phyloP scores from a whole-genome alignment of 2,329 filamentous ascomycete species.

The Pseudofabraea citricarpa region DNA sequence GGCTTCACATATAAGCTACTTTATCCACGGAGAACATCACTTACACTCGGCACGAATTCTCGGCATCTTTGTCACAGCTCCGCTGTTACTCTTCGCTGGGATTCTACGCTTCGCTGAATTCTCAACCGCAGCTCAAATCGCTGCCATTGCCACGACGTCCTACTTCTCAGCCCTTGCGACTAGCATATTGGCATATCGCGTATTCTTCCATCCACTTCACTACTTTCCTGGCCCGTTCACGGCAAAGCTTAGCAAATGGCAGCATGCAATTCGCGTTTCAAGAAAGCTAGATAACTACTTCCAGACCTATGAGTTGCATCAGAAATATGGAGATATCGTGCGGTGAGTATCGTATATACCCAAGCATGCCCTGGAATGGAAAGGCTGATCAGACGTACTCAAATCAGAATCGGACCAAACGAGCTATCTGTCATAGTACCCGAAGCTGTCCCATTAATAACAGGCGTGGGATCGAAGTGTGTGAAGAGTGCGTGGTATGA shows the following conservation, averaged over 20 bases:
- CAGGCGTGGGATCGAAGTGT: slow-evolving; percentile 14
- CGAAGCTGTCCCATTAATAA: slow-evolving; percentile 13
- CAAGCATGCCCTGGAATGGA: not conserved
- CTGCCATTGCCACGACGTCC: not conserved
- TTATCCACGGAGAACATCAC: not conserved
- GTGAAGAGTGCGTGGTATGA: slow-evolving; percentile 21
- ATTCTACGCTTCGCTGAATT: not conserved
- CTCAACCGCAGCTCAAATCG: not conserved
- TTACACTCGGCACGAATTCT: not conserved
- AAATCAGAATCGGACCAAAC: slow-evolving; percentile 12
- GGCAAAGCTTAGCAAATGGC: slow-evolving; percentile 17
- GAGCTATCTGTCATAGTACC: slow-evolving; percentile 15
- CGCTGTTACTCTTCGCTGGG: not conserved
- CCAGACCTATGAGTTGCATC: slow-evolving; percentile 10
- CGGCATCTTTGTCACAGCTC: not conserved
- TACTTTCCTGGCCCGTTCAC: slow-evolving; percentile 22
- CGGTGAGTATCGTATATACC: slow-evolving; percentile 3
- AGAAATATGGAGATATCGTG: slow-evolving; percentile 20
- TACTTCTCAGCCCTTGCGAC: not conserved
- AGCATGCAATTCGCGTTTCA: slow-evolving; percentile 8
- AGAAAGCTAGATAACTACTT: slow-evolving; percentile 10
- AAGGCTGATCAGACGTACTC: not conserved
- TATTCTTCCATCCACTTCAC: slow-evolving; percentile 36
- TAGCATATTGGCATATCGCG: slow-evolving; percentile 49
- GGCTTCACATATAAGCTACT: not conserved